phyloP scores from a whole-genome alignment of 2,329 filamentous ascomycete species.

The Thelonectria discophora region DNA sequence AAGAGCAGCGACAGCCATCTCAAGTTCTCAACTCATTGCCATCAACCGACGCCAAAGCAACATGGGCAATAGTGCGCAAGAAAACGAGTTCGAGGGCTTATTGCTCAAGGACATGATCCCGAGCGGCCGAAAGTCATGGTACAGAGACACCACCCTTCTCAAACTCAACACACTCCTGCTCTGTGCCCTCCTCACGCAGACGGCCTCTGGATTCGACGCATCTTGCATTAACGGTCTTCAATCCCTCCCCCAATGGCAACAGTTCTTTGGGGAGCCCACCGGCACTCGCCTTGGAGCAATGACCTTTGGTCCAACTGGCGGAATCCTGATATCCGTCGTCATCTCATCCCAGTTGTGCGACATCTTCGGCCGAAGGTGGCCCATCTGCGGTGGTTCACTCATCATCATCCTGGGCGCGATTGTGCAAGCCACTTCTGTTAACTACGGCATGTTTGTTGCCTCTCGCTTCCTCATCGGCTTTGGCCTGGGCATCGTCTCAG shows the following conservation, averaged over 20 bases:
- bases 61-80: constrained; percentile 15
- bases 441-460: constrained; percentile 49
- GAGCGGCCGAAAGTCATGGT: constrained; percentile 36
- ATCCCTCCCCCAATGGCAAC: constrained; percentile 44
- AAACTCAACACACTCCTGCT: constrained; percentile 47
- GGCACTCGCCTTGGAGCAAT: constrained; percentile 45
- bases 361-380: constrained; percentile 38
- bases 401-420: constrained; percentile 43
- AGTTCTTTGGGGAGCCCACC: constrained; percentile 42
- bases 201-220: constrained; percentile 46
- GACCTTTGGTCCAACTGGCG: constrained; percentile 39
- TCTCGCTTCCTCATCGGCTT: constrained; percentile 48
- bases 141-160: constrained; percentile 34
- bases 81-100: constrained; percentile 37
- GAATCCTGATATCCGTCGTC: constrained; percentile 38
- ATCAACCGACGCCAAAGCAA: background rate
- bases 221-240: constrained; percentile 48
- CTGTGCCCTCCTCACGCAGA: constrained; percentile 44
- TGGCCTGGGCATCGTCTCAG: constrained; percentile 51
- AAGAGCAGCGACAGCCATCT: background rate
- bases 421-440: constrained; percentile 42
- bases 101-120: constrained; percentile 39
- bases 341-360: constrained; percentile 43
- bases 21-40: background rate
- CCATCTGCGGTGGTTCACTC: constrained; percentile 41